Evolutionary conservation across 2,329 filamentous ascomycete species (phyloP).

Genomic region (Chaetomium strumarium): DNA sequence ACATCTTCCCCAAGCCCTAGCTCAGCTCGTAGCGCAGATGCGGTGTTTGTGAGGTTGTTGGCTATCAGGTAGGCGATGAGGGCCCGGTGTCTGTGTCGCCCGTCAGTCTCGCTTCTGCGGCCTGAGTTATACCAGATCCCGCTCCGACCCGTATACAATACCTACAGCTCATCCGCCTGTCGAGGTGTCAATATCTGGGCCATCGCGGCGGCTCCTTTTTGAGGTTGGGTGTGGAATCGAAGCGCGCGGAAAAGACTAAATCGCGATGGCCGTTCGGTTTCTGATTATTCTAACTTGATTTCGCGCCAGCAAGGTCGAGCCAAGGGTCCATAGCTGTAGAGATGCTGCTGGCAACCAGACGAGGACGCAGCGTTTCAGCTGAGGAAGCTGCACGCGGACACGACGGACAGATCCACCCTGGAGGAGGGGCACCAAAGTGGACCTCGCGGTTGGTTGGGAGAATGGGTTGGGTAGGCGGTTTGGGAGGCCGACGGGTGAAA

Average conservation of each 20-base stretch:
- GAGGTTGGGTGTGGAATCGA: slow-evolving; percentile 6
- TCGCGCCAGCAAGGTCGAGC: not conserved
- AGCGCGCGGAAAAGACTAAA: slow-evolving; percentile 9
- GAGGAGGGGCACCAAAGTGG: slow-evolving; percentile 10
- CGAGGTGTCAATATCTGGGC: slow-evolving; percentile 68
- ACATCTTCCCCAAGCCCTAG: slow-evolving; percentile 61
- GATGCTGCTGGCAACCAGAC: not conserved
- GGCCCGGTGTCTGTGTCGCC: slow-evolving; percentile 70
- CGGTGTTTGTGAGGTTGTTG: slow-evolving; percentile 63
- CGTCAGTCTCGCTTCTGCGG: slow-evolving; percentile 10
- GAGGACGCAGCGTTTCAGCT: not conserved
- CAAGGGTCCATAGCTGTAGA: slow-evolving; percentile 5
- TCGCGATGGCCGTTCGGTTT: not conserved
- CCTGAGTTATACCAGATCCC: not conserved
- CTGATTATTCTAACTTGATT: not conserved
- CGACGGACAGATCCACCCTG: slow-evolving; percentile 6
- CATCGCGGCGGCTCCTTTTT: slow-evolving; percentile 43
- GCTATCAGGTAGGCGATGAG: slow-evolving; percentile 83
- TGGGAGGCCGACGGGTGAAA: no score
- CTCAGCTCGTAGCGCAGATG: slow-evolving; percentile 69
- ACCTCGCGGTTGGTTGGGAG: not conserved
- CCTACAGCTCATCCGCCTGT: slow-evolving; percentile 86
- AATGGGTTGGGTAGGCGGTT: not conserved
- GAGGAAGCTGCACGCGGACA: slow-evolving; percentile 5
- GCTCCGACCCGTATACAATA: slow-evolving; percentile 23